Conservation (phyloP, 352 stramenopile genomes). For the Phytophthora boehmeriae region DNA sequence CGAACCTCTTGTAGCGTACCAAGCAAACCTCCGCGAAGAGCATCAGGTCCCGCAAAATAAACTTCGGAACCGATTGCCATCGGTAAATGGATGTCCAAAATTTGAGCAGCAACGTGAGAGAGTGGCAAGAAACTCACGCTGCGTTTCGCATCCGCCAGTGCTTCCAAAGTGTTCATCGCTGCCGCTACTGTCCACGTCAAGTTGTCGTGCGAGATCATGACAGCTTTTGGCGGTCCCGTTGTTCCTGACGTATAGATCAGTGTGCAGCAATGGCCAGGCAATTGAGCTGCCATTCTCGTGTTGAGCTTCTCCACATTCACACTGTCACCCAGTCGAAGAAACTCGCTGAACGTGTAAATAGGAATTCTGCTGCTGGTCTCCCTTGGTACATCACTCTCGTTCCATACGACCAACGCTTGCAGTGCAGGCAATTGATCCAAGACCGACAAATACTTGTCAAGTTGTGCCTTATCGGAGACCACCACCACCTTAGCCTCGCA, state of each 20-base stretch:
- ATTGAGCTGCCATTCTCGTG: slow-evolving; percentile 49
- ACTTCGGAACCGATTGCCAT: slow-evolving; percentile 66
- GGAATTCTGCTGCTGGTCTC: slow-evolving; percentile 44
- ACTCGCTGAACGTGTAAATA: slow-evolving; percentile 68
- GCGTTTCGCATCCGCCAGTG: slow-evolving; percentile 57
- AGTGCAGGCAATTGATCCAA: slow-evolving; percentile 66
- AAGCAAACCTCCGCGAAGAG: slow-evolving; percentile 67
- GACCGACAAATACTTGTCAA: slow-evolving; percentile 79
- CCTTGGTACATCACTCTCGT: slow-evolving; percentile 34
- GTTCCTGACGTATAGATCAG: slow-evolving; percentile 93
- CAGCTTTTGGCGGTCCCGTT: slow-evolving; percentile 66
- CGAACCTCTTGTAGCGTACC: slow-evolving; percentile 68
- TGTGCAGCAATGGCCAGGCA: slow-evolving; percentile 71
- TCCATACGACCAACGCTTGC: slow-evolving; percentile 81
- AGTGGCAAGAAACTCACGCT: slow-evolving; percentile 85
- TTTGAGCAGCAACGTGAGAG: slow-evolving; percentile 80
- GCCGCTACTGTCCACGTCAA: slow-evolving; percentile 72
- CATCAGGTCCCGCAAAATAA: slow-evolving; percentile 78
- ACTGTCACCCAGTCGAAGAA: slow-evolving; percentile 52
- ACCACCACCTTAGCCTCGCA: slow-evolving; percentile 81
- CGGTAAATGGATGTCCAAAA: slow-evolving; percentile 82
- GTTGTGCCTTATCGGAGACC: slow-evolving; percentile 65
- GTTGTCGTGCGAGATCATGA: slow-evolving; percentile 84
- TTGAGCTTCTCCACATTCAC: slow-evolving; percentile 39
- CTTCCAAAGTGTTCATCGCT: slow-evolving; percentile 55